Percentiles rank a stretch among this genome's conserved stretches.
These are phyloP conservation scores for Umbelopsis isabellina DNA, from an alignment of 192 early-diverging fungal genomes.

Conservation along the genomic window DNA sequence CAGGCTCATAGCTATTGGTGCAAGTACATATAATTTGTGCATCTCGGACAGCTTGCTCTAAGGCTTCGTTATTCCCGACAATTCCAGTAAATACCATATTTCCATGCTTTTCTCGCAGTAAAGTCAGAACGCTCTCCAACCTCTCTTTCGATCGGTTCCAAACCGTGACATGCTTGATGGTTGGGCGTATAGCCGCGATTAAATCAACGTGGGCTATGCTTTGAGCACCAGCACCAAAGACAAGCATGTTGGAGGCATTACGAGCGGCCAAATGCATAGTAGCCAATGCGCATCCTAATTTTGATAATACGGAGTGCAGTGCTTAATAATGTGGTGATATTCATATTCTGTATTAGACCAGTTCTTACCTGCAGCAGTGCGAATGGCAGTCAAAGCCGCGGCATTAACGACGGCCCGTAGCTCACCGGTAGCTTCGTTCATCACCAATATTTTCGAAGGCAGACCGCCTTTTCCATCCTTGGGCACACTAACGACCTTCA, in stretches of 20 bases:
- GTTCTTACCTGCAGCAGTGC: constrained; percentile 51
- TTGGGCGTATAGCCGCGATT: constrained; percentile 45
- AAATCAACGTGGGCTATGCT: constrained; percentile 52
- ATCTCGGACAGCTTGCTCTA: constrained; percentile 37
- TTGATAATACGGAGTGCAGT: neutral
- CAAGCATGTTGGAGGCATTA: constrained; percentile 35
- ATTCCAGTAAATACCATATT: constrained; percentile 34
- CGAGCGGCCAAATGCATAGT: constrained; percentile 40
- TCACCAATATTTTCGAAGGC: constrained; percentile 45
- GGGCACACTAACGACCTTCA: constrained; percentile 55
- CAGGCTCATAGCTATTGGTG: constrained; percentile 45
- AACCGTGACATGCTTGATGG: constrained; percentile 41
- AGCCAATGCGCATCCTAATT: constrained; percentile 48
- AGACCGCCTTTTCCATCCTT: constrained; percentile 46
- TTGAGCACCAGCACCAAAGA: constrained; percentile 60
- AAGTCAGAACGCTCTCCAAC: constrained; percentile 30
- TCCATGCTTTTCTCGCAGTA: constrained; percentile 27
- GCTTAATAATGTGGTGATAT: neutral
- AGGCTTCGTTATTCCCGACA: constrained; percentile 27
- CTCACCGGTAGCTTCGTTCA: constrained; percentile 48
- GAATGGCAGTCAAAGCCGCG: constrained; percentile 46
- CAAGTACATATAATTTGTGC: constrained; percentile 59
- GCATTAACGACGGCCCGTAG: constrained; percentile 53
- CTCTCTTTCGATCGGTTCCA: constrained; percentile 50
- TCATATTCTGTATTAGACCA: neutral